A percentile compares a stretch with the other conserved stretches of the same genome.
Conservation (phyloP, 202 grass and related monocot genomes). For the Hordeum pubiflorum region DNA sequence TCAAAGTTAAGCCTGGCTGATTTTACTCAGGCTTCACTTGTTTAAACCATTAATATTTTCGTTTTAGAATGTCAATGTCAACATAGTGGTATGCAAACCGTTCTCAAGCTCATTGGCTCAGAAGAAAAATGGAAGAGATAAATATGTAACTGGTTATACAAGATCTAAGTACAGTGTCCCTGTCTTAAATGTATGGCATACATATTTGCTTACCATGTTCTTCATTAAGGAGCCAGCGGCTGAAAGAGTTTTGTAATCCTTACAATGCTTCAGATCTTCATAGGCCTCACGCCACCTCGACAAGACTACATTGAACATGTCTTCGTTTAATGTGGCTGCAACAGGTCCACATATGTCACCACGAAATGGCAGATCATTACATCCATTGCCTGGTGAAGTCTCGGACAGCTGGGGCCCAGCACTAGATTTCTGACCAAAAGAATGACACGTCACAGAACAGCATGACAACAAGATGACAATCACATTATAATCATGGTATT, state of each 20-base stretch:
- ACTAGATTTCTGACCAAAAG: constrained; percentile 49
- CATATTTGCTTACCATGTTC: constrained; percentile 59
- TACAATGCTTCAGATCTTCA: constrained; percentile 74
- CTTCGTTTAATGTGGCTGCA: constrained; percentile 77
- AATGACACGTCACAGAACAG: constrained; percentile 11
- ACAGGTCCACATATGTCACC: constrained; percentile 87
- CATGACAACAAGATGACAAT: constrained; percentile 8
- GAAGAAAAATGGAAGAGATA: neutral
- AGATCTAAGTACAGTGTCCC: neutral
- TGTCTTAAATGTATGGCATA: neutral
- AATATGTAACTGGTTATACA: constrained; percentile 3
- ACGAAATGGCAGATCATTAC: constrained; percentile 39
- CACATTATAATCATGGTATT: constrained; percentile 12
- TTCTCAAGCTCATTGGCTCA: neutral
- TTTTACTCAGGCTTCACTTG: constrained; percentile 11
- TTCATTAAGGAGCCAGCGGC: constrained; percentile 82
- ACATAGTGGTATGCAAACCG: neutral
- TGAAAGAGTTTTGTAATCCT: constrained; percentile 81
- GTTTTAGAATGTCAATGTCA: constrained; percentile 2
- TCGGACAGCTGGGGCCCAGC: constrained; percentile 29
- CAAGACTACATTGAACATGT: constrained; percentile 89
- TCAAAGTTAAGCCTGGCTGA: neutral
- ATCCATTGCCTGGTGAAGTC: constrained; percentile 39
- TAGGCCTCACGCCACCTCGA: constrained; percentile 72
- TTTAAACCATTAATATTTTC: neutral